A percentile compares a stretch with the other conserved stretches of the same genome.
phyloP scores from a whole-genome alignment of 2,329 filamentous ascomycete genomes.

The Apiospora malaysiana region DNA sequence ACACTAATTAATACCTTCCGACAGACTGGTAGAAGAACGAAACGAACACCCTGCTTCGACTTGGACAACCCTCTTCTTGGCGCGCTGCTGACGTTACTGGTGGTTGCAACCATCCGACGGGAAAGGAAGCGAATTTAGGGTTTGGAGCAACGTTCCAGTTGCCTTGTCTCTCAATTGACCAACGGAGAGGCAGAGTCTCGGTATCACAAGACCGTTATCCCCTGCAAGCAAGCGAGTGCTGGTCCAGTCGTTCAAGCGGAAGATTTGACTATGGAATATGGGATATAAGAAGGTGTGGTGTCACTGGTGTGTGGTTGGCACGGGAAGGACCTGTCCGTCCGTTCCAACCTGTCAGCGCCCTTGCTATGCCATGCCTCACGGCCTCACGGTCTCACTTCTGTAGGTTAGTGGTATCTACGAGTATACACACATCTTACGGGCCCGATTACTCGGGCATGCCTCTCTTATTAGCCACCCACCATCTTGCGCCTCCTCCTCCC shows the following conservation, averaged over 20 bases:
- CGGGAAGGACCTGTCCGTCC: constrained; percentile 9
- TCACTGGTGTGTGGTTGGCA: constrained; percentile 1
- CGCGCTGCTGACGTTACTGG: background rate
- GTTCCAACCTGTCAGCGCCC: background rate
- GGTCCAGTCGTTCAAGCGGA: constrained; percentile 1
- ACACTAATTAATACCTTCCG: no score
- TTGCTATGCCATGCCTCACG: no score
- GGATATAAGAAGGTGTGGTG: background rate
- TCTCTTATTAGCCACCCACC: background rate
- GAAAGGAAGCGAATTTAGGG: background rate
- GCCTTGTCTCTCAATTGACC: constrained; percentile 11
- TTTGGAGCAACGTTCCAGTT: constrained; percentile 12
- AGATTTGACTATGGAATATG: background rate
- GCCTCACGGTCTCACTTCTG: background rate
- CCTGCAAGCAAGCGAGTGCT: constrained; percentile 6
- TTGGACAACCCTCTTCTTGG: background rate
- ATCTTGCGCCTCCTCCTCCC: background rate
- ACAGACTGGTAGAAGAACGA: background rate
- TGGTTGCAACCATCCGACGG: background rate
- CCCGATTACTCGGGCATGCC: background rate
- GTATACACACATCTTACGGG: background rate
- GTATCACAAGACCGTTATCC: background rate
- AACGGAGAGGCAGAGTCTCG: background rate
- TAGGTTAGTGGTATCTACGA: no score
- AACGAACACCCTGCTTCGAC: background rate